Evolutionary conservation across 805 yeast species (phyloP).

Genomic region (Yamadazyma akitaensis): DNA sequence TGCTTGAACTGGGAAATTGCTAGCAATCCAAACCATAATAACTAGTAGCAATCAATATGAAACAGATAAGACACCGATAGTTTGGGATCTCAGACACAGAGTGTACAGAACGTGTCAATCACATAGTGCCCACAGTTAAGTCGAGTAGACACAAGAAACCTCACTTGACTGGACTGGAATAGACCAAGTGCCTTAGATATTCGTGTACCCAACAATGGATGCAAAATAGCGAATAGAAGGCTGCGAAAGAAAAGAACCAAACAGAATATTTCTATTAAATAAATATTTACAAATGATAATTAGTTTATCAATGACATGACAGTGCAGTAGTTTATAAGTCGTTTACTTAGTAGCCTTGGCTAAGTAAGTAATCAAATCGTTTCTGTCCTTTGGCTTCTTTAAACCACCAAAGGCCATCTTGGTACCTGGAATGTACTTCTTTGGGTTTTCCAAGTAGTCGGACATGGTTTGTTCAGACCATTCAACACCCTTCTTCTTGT

Average conservation of each 20-base stretch:
- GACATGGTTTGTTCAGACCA: conserved; percentile 89
- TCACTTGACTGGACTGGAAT: too few relatives aligned
- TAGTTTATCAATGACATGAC: conserved; percentile 2
- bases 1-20: too few relatives aligned
- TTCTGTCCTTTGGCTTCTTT: conserved; percentile 98
- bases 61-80: too few relatives aligned
- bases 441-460: conserved; percentile 98
- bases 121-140: too few relatives aligned
- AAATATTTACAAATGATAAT: conserved; percentile 9
- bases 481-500: conserved; percentile 88
- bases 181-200: too few relatives aligned
- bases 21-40: too few relatives aligned
- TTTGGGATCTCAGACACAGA: too few relatives aligned
- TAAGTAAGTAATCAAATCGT: conserved; percentile 90
- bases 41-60: too few relatives aligned
- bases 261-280: conserved; percentile 9
- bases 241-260: conserved; percentile 1
- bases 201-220: background rate
- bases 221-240: conserved; percentile 4
- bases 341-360: conserved; percentile 35
- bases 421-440: conserved; percentile 99
- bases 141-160: too few relatives aligned
- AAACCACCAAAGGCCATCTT: conserved; percentile 99
- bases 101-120: too few relatives aligned
- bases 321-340: background rate